Evolutionary conservation across 768 basidiomycete species (phyloP).

Genomic region (Mrakia frigida): DNA sequence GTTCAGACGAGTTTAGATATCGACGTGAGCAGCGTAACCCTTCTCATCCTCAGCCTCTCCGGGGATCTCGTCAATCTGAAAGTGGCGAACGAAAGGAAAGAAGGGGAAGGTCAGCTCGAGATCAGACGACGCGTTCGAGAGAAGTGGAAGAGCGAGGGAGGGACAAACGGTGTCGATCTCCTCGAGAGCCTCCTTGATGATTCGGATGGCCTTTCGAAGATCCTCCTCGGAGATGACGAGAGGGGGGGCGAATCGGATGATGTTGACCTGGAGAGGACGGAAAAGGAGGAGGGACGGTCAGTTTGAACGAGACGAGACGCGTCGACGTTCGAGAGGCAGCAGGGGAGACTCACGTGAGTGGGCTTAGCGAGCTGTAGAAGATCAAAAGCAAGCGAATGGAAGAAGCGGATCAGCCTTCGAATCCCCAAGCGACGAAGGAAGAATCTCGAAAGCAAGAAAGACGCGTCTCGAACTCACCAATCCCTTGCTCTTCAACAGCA

Average conservation of each 20-base stretch:
- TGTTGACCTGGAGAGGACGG: slow-evolving; percentile 41
- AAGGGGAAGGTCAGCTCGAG: background rate
- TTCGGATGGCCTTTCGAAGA: slow-evolving; percentile 62
- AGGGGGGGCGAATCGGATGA: slow-evolving; percentile 94
- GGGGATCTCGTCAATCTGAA: slow-evolving; percentile 28
- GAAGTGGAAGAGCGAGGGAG: background rate
- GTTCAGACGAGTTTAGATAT: background rate
- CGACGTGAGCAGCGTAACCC: slow-evolving; percentile 26
- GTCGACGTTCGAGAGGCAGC: background rate
- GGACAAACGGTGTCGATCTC: slow-evolving; percentile 62
- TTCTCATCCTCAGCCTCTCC: slow-evolving; percentile 32
- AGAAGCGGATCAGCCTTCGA: background rate
- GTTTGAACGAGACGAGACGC: background rate
- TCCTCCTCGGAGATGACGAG: slow-evolving; percentile 89
- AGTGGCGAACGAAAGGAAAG: background rate
- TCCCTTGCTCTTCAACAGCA: slow-evolving; percentile 83
- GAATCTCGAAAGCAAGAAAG: no score
- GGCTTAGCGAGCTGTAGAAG: slow-evolving; percentile 69
- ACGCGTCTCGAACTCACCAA: no score
- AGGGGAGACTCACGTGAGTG: slow-evolving; percentile 64
- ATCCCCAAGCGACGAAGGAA: no score
- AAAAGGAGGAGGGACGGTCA: background rate
- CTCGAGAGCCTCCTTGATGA: slow-evolving; percentile 68
- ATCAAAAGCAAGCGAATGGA: slow-evolving; percentile 44
- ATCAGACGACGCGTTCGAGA: background rate